Conservation (phyloP, 2,329 filamentous ascomycete genomes). For the Ceratocystis eucalypticola region DNA sequence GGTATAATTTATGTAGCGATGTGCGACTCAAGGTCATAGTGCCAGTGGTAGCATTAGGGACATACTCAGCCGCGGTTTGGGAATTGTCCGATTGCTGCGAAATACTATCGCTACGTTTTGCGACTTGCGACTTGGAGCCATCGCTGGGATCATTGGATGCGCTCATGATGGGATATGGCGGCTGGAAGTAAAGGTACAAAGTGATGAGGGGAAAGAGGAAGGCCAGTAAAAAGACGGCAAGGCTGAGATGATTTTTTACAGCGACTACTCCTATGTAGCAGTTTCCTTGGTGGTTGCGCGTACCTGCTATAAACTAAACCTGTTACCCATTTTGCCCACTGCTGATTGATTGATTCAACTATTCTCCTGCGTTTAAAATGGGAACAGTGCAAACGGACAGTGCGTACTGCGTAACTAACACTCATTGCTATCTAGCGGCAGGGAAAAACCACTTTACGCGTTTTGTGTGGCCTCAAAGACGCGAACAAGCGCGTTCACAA, state of each 20-base stretch:
- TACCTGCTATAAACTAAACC: background rate
- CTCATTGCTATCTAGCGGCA: background rate
- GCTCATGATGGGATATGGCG: conserved; percentile 5
- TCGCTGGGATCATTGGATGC: conserved; percentile 6
- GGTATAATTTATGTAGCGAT: background rate
- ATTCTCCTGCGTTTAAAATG: background rate
- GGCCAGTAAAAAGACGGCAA: background rate
- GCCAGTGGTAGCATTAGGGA: background rate
- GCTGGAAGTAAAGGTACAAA: background rate
- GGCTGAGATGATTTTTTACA: background rate
- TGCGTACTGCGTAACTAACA: background rate
- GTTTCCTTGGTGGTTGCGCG: background rate
- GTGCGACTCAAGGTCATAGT: background rate
- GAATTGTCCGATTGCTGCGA: conserved; percentile 49
- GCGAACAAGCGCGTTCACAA: conserved; percentile 15
- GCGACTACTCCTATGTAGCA: background rate
- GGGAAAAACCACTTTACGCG: conserved; percentile 29
- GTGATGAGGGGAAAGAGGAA: conserved; percentile 5
- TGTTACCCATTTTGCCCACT: too few species aligned
- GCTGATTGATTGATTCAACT: too few species aligned
- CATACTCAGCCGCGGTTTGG: conserved; percentile 59
- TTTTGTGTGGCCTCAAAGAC: conserved; percentile 7
- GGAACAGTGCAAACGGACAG: background rate
- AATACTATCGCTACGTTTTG: conserved; percentile 42
- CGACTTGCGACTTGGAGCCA: conserved; percentile 12